Percentiles rank a stretch among this genome's conserved stretches.
Conservation (phyloP, 2,329 filamentous ascomycete genomes). For the Pseudocercospora fuligena region DNA sequence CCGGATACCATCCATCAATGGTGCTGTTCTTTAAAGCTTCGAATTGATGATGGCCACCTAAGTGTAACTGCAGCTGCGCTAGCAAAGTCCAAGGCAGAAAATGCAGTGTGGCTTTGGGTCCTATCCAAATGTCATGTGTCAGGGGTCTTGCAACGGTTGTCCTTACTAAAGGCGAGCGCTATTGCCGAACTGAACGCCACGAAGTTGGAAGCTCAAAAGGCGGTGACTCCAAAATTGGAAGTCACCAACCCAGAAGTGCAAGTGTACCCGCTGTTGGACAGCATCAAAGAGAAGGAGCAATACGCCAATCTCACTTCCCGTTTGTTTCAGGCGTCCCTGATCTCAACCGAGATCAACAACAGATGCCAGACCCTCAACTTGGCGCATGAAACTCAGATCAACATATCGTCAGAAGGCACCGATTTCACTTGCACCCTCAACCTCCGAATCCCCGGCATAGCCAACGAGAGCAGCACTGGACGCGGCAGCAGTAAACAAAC, state of each 20-base stretch:
- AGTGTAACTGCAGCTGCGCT: conserved; percentile 5
- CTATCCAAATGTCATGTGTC: conserved; percentile 15
- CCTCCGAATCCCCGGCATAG: conserved; percentile 14
- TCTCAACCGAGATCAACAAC: conserved; percentile 9
- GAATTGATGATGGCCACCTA: background rate
- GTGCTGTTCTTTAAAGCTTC: background rate
- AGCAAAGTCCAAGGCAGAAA: background rate
- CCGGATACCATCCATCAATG: background rate
- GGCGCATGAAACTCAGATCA: background rate
- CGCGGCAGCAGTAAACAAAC: background rate
- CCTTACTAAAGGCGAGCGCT: background rate
- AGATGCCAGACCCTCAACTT: background rate
- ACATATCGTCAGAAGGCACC: background rate
- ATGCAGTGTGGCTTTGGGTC: conserved; percentile 13
- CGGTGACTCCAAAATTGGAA: background rate
- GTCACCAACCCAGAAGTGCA: background rate
- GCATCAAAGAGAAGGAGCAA: conserved; percentile 11
- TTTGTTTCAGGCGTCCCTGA: conserved; percentile 7
- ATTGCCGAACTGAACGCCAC: background rate
- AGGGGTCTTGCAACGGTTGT: conserved; percentile 8
- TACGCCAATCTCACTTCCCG: conserved; percentile 9
- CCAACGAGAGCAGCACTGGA: conserved; percentile 13
- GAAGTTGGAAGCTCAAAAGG: background rate
- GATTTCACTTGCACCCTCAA: conserved; percentile 6
- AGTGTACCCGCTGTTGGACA: background rate